A percentile compares a stretch with the other conserved stretches of the same genome.
Conservation (phyloP, 1,284 basidiomycete species). For the Apiotrichum veenhuisii region DNA sequence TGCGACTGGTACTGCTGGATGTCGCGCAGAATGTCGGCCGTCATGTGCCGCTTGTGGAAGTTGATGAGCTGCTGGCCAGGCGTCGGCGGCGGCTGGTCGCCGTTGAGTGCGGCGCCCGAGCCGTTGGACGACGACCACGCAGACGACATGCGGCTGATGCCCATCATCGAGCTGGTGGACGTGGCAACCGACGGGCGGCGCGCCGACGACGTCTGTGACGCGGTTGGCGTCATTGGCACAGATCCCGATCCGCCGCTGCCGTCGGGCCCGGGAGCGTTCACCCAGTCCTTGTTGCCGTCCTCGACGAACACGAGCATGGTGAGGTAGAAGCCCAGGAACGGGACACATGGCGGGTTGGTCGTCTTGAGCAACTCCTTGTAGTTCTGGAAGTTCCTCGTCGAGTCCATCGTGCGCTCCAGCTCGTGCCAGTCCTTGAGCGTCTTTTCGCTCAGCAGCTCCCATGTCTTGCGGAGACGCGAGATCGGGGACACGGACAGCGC, state of each 20-base stretch:
- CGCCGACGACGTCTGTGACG: not conserved
- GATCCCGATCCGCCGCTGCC: not conserved
- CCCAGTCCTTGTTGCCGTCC: conserved; percentile 87
- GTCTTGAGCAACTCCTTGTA: conserved; percentile 82
- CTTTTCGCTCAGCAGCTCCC: conserved; percentile 55
- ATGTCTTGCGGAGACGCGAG: conserved; percentile 84
- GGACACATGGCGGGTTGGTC: conserved; percentile 91
- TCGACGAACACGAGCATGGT: conserved; percentile 96
- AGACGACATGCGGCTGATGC: conserved; percentile 3
- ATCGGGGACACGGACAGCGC: conserved; percentile 92
- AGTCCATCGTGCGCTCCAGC: conserved; percentile 81
- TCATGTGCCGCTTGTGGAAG: conserved; percentile 90
- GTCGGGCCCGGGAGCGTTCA: conserved; percentile 52
- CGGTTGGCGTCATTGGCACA: conserved; percentile 16
- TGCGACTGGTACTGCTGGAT: conserved; percentile 93
- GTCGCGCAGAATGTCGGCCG: conserved; percentile 91
- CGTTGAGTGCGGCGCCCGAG: not conserved
- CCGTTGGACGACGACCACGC: conserved; percentile 5
- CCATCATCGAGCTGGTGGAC: conserved; percentile 6
- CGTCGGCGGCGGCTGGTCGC: not conserved
- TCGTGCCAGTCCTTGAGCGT: conserved; percentile 52
- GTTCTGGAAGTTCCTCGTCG: conserved; percentile 86
- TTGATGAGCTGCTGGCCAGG: conserved; percentile 63
- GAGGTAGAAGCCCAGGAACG: conserved; percentile 95
- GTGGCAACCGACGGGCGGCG: conserved; percentile 1